Evolutionary conservation across 352 stramenopile species (phyloP).

Genomic region (Globisporangium apiculatum): DNA sequence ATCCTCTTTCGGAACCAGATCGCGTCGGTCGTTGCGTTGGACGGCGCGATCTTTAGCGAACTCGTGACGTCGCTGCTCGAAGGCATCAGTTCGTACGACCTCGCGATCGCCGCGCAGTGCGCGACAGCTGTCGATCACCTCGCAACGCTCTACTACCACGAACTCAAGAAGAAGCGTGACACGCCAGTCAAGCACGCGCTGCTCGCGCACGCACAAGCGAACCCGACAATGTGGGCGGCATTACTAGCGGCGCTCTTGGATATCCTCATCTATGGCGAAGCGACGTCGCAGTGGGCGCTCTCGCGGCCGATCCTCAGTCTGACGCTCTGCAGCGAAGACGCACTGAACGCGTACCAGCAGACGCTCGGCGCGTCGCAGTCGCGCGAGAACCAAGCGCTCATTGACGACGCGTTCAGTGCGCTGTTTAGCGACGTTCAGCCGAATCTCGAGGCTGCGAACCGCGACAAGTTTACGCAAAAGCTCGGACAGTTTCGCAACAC

Average conservation of each 20-base stretch:
- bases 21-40: conserved; percentile 89
- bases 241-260: conserved; percentile 93
- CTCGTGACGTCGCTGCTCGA: conserved; percentile 92
- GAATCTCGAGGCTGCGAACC: conserved; percentile 95
- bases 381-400: conserved; percentile 86
- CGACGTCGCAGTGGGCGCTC: conserved; percentile 96
- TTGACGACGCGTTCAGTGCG: conserved; percentile 95
- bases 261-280: conserved; percentile 94
- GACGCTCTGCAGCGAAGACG: conserved; percentile 93
- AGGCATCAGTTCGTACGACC: conserved; percentile 87
- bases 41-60: conserved; percentile 93
- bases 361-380: conserved; percentile 92
- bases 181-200: conserved; percentile 91
- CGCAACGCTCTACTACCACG: conserved; percentile 91
- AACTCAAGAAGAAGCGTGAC: conserved; percentile 95
- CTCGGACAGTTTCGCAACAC: conserved; percentile 95
- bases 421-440: conserved; percentile 93
- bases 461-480: conserved; percentile 98
- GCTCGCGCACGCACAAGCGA: conserved; percentile 85
- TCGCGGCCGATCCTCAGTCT: conserved; percentile 97
- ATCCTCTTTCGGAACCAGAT: conserved; percentile 98
- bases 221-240: conserved; percentile 90
- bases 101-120: conserved; percentile 92
- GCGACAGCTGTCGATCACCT: conserved; percentile 95
- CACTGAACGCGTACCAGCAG: conserved; percentile 93